Evolutionary conservation across 495 filamentous ascomycete species (phyloP), one percentile per base, ranked within the genome.

Genomic region (Coniosporium apollinis): DNA sequence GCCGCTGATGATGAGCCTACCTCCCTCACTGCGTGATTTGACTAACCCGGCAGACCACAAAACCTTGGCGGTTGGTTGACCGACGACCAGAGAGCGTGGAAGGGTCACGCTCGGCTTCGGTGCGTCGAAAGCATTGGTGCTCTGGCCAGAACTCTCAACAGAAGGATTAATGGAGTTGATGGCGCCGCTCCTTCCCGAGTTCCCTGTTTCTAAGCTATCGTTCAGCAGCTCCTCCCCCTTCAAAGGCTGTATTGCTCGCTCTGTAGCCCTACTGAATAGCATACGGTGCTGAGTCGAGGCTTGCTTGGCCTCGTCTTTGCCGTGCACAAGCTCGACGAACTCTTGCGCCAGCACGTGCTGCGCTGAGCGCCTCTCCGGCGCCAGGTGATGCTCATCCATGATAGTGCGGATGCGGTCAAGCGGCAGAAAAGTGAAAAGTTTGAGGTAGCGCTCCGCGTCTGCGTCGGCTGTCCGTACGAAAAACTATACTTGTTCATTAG

Each of bases 391-490:
- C 39, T 76, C 49, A 16, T 59, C 54, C 66, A 94, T 79, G 16
- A 78, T 51, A 4, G 52, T 39, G 1, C 66, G 53, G 26, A 96
- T 84, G 16, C 70, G 51, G 2, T 63, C 49, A 2, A 78, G 36
- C 1, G 85, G 79, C 19, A 93, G 50, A 50, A 99, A 94, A 0
- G 91, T 96, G 50, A 99, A 87, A 21, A 92, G 70, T 48, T 82
- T 85, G 16, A 99, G 66, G 35, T 91, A 79, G 3, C 65, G 66
- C 54, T 77, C 76, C 0, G 94, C 70, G 20, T 80, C 74, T 9
- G 67, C 70, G 51, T 99, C 89, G 0, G 85, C 62, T 0, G 74
- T 78, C n/a, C 79, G 69, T 20, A 93, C 63, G 39, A 94, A 89
- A 63, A 82, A 96, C 67, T 79, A 39, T n/a, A 30, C 18, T 11